Conservation (phyloP, 2,329 filamentous ascomycete species). For the Pseudogymnoascus sp. region DNA sequence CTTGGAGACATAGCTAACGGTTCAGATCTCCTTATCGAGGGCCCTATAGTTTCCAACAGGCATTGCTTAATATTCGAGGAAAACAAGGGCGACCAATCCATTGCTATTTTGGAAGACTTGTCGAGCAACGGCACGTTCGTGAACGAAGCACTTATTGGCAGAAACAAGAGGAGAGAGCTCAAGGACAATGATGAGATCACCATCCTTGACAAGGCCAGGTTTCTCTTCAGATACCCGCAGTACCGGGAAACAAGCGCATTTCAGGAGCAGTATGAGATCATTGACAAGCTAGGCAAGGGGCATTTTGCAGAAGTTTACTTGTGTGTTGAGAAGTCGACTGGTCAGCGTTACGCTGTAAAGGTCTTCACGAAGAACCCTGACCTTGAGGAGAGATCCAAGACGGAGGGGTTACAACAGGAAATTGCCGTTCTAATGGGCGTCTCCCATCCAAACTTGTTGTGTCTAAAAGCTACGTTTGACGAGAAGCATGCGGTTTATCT, state of each 20-base stretch:
- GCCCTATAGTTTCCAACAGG: conserved; percentile 78
- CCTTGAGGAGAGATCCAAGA: conserved; percentile 74
- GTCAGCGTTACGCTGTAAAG: conserved; percentile 83
- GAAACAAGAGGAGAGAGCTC: conserved; percentile 84
- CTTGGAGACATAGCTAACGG: conserved; percentile 15
- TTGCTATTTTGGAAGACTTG: conserved; percentile 80
- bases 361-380: conserved; percentile 80
- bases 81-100: conserved; percentile 48
- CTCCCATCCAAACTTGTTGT: conserved; percentile 85
- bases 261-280: conserved; percentile 73
- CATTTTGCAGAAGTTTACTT: conserved; percentile 93
- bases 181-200: conserved; percentile 86
- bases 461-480: conserved; percentile 90
- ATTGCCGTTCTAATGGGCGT: conserved; percentile 97
- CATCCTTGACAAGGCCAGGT: conserved; percentile 75
- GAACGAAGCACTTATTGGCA: conserved; percentile 82
- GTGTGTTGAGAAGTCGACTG: conserved; percentile 77
- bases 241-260: conserved; percentile 68
- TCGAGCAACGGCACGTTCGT: conserved; percentile 96
- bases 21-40: conserved; percentile 62
- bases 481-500: conserved; percentile 86
- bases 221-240: conserved; percentile 84
- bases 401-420: conserved; percentile 84
- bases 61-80: conserved; percentile 63
- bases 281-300: conserved; percentile 83